Evolutionary conservation across 2,329 filamentous ascomycete genomes (phyloP), one percentile per base, ranked within the genome.

Genomic region (Trichoderma oligosporum): DNA sequence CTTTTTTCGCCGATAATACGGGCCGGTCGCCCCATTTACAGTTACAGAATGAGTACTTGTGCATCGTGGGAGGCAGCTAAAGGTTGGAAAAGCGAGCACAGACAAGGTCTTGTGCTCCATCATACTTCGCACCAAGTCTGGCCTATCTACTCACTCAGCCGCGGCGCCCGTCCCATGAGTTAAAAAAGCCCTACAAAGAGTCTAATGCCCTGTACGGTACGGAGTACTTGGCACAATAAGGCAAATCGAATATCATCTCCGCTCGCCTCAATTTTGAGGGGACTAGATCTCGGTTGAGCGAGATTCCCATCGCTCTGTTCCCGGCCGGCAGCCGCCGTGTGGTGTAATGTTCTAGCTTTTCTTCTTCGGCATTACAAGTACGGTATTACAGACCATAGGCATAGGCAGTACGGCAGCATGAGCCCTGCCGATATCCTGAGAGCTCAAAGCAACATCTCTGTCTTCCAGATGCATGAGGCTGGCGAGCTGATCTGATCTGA

Each of bases 401-500:
- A n/a, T n/a, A 7, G 18, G 20, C 24, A 35, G 39, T 33, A 14
- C 20, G 5, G 16, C 38, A 6, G 7, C 31, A 36, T 22, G n/a
- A 16, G 35, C 9, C 24, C 27, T 29, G 41, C 39, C 22, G 12
- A 38, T 29, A 5, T 29, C 16, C 31, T 29, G 12, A 22, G 11
- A 29, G 9, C 25, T 42, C 27, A 46, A 44, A n/a, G n/a, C 51
- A 29, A 14, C 39, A 14, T 45, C 36, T 31, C 41, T 35, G 27
- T 42, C 38, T 44, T 25, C 18, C 33, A 33, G 16, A 25, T 25
- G 38, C 36, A 53, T 44, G 38, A 33, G 38, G 36, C 25, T 39
- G 36, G 27, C 47, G 24, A 51, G 47, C 35, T 41, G 46, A 49
- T 41, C 38, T 53, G 49, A 42, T 51, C 47, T 31, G 35, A 51